These are phyloP conservation scores for Neltuma alba DNA, from an alignment of 306 rosid species.

Conservation along the genomic window DNA sequence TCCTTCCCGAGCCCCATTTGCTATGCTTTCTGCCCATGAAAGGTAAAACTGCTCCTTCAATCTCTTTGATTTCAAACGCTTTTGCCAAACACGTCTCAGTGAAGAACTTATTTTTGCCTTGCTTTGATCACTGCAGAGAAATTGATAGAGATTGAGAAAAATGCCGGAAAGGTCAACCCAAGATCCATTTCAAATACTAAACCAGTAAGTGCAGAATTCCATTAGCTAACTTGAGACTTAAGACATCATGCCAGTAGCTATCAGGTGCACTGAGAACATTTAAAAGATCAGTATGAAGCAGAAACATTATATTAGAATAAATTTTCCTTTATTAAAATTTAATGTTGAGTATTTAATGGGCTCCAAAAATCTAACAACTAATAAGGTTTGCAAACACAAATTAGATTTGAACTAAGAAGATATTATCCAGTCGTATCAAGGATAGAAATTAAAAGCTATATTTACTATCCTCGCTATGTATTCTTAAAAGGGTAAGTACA, in stretches of 20 bases:
- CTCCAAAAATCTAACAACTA: conserved; percentile 1
- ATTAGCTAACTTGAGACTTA: neutral
- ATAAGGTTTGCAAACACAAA: neutral
- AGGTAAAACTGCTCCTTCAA: conserved; percentile 46
- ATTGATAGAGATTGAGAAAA: conserved; percentile 14
- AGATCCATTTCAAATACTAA: neutral
- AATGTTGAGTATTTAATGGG: neutral
- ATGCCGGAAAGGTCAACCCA: conserved; percentile 4
- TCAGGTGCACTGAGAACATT: conserved; percentile 17
- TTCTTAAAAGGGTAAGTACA: conserved; percentile 21
- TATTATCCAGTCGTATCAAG: neutral
- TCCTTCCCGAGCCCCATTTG: conserved; percentile 75
- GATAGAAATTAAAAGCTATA: neutral
- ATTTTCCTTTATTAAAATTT: neutral
- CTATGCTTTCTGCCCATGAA: conserved; percentile 68
- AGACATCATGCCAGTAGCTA: conserved; percentile 4
- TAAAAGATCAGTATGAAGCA: conserved; percentile 2
- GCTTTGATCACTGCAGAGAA: conserved; percentile 59
- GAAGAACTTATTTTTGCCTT: conserved; percentile 80
- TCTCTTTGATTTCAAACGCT: conserved; percentile 57
- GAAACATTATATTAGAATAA: neutral
- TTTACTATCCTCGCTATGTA: neutral
- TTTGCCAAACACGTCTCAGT: conserved; percentile 59
- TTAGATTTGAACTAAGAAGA: neutral
- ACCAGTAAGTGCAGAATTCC: neutral